Evolutionary conservation across 495 filamentous ascomycete genomes (phyloP).

Genomic region (Aspergillus egyptiacus): DNA sequence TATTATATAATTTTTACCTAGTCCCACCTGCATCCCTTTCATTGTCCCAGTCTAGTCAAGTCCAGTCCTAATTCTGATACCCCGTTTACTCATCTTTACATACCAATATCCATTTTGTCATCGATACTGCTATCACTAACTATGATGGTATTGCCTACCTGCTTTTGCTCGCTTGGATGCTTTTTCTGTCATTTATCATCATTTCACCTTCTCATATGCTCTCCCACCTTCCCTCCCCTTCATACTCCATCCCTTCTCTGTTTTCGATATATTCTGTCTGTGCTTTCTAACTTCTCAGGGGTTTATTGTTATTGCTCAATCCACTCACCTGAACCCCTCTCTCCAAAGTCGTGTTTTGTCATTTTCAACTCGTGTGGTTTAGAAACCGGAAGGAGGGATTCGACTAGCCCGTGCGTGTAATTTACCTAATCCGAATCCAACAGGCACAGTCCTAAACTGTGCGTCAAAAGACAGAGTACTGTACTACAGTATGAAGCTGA

Average conservation of each 20-base stretch:
- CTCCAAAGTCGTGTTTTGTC: not conserved
- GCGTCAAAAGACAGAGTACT: no score
- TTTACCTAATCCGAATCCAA: no score
- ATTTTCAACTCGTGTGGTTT: not conserved
- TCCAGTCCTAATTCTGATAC: slow-evolving; percentile 9
- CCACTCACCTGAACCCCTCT: no score
- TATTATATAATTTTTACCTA: no score
- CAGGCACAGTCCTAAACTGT: no score
- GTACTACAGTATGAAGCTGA: no score
- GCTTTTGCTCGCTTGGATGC: no score
- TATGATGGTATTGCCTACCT: not conserved
- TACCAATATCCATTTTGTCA: not conserved
- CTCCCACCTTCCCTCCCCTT: not conserved
- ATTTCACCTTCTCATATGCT: not conserved
- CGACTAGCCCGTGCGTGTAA: no score
- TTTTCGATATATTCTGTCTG: not conserved
- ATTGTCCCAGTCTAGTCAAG: not conserved
- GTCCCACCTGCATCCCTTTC: not conserved
- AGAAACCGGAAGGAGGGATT: not conserved
- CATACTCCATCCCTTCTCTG: not conserved
- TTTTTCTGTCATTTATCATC: no score
- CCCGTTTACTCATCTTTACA: slow-evolving; percentile 1
- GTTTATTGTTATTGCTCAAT: no score
- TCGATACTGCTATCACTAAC: not conserved
- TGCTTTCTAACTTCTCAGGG: not conserved